These are phyloP conservation scores for Scutellaria baicalensis DNA, from an alignment of 257 asterid genomes.

Conservation along the genomic window DNA sequence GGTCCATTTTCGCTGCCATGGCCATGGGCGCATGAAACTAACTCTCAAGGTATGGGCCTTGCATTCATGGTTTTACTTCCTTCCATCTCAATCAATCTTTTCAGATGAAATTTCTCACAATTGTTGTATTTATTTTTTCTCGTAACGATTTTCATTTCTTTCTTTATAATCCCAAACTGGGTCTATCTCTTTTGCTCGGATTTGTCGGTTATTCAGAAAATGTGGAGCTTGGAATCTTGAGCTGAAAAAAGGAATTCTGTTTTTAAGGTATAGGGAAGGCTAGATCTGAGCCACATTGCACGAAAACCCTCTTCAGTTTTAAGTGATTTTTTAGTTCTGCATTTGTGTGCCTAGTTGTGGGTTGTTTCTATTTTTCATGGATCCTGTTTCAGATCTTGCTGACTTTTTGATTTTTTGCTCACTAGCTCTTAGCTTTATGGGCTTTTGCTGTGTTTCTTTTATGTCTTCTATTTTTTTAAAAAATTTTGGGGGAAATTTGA, in stretches of 20 bases:
- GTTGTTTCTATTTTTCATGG: conserved; percentile 1
- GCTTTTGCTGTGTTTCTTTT: not conserved
- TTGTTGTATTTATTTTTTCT: not conserved
- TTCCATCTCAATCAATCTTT: conserved; percentile 51
- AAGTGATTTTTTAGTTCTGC: conserved; percentile 14
- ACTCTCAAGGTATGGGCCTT: conserved; percentile 36
- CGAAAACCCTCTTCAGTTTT: conserved; percentile 7
- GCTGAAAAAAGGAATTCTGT: not conserved
- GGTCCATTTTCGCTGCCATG: conserved; percentile 41
- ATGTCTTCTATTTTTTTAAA: not conserved
- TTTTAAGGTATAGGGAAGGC: conserved; percentile 33
- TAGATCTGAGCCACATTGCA: conserved; percentile 65
- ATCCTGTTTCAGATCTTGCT: conserved; percentile 45
- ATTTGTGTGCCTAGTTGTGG: not conserved
- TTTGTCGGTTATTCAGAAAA: conserved; percentile 9
- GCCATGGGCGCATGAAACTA: conserved; percentile 25
- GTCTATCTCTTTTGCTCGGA: conserved; percentile 9
- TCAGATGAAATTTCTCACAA: conserved; percentile 12
- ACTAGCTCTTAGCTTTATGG: not conserved
- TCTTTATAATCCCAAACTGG: conserved; percentile 15
- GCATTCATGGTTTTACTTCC: conserved; percentile 32
- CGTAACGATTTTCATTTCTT: not conserved
- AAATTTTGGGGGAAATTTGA: not conserved
- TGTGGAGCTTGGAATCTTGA: conserved; percentile 19
- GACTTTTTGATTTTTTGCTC: conserved; percentile 6